Conservation (phyloP, 2,329 filamentous ascomycete genomes). For the Blastomyces emzantsi region DNA sequence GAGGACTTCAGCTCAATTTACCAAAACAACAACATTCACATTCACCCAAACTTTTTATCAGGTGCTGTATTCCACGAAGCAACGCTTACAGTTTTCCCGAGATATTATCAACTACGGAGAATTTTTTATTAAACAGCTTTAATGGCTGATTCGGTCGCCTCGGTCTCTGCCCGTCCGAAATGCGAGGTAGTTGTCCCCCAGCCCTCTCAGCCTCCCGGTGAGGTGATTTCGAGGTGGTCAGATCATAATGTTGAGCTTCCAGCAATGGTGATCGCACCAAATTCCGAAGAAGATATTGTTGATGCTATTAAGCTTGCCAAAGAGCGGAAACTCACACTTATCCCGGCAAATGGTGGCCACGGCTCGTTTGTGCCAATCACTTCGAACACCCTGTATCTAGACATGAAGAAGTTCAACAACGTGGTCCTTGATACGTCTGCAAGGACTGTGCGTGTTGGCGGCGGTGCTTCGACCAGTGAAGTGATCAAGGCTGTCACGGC, state of each 20-base stretch:
- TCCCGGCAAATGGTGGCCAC: not conserved
- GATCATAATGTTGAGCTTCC: not conserved
- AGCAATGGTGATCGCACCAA: not conserved
- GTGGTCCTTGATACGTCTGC: not conserved
- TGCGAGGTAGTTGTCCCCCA: not conserved
- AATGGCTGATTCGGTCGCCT: not conserved
- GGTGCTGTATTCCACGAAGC: not conserved
- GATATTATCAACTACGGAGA: not conserved
- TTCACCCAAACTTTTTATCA: not conserved
- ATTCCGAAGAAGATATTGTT: not conserved
- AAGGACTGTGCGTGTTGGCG: not conserved
- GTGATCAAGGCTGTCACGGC: not conserved
- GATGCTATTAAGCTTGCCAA: not conserved
- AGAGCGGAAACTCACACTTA: not conserved
- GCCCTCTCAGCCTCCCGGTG: not conserved
- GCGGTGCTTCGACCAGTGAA: not conserved
- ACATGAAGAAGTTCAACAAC: not conserved
- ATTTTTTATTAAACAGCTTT: not conserved
- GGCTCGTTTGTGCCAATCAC: not conserved
- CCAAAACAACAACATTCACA: not conserved
- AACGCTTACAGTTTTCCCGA: not conserved
- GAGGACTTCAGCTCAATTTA: not conserved
- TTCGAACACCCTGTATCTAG: not conserved
- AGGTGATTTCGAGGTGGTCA: not conserved
- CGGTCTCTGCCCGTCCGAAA: not conserved